Evolutionary conservation across 2,329 filamentous ascomycete genomes (phyloP), one percentile per base, ranked within the genome.

Genomic region (Hypoxylon sp.): DNA sequence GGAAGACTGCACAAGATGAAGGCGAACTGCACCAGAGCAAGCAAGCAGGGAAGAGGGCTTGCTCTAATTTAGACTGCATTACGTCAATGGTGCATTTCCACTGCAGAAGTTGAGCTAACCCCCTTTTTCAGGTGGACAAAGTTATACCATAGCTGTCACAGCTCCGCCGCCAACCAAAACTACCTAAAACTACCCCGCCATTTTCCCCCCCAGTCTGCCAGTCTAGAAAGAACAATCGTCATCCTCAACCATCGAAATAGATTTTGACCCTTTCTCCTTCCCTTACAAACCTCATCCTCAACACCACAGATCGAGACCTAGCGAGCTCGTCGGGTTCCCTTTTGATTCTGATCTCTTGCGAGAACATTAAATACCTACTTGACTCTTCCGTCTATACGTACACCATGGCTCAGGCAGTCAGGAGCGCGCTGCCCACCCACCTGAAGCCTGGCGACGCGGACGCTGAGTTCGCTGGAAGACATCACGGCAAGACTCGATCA

Each of bases 401-500:
- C 75, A 81, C 76, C 75, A 95, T 95, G 91, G 89, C 91, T 70
- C 85, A 88, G 76, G 83, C 84, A 73, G 83, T 89, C 74, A 93
- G 88, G 84, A 89, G 88, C 81, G 91, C 92, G 70, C 84, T 97
- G 74, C 93, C 94, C 70, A 85, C 91, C 45, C 95, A 96, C 85
- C 87, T 97, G 75, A 95, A 93, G 87, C 86, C 89, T 68, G 81
- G 30, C 11, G 84, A 80, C 67, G 81, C 79, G 52, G 82, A 83
- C 67, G 76, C 76, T 69, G 82, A 82, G 70, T 85, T 88, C 71
- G 82, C 85, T 74, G 84, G 85, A 73, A 89, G 90, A 78, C 92
- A 93, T 78, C 91, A 94, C 80, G 91, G 91, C 82, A 94, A 94
- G 87, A 91, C 91, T 73, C 90, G 91, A 80, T 93, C 91, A 67